Evolutionary conservation across 2,329 filamentous ascomycete species (phyloP), one percentile per base, ranked within the genome.

Genomic region (Graphium sp.): DNA sequence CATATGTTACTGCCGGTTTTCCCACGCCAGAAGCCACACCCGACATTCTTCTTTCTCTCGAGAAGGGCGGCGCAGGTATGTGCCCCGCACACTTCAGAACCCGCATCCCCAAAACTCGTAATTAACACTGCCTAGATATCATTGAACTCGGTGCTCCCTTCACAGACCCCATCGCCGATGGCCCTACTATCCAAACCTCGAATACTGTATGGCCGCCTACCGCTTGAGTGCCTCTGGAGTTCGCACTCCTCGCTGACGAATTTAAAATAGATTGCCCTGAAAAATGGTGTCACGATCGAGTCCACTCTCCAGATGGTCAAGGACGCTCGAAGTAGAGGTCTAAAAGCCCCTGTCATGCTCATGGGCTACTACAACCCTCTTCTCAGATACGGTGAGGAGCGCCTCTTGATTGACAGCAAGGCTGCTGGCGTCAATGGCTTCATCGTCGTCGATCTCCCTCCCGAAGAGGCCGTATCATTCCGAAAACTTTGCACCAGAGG

Each of bases 351-450:
- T 1, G 70, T 98, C 23, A 58, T 98, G 46, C 68, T 98, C 39
- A 98, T 98, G 89, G 89, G 89, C 44, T 98, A 98, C 67, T 98
- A 93, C 59, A 98, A 98, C 60, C 89, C 89, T 2, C 64, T 95
- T 35, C 62, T 95, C 35, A 82, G 78, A 44, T 98, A 95, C 49
- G 89, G 89, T 30, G 89, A 98, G 57, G 84, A 93, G 56, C 69
- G 66, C 35, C 73, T 95, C 52, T 61, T 98, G 31, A 66, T 72
- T 41, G 85, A 95, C 52, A 82, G 83, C 50, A 76, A 77, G 48
- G 70, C 72, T 31, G 79, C 82, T 3, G 83, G 85, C 16, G 73
- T 92, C 48, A 94, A 93, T 55, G 87, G 89, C 34, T 95, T 95
- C 56, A 94, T 98, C 44, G 76, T 95, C 47, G 87, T 93, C 32